Evolutionary conservation across 768 basidiomycete genomes (phyloP), one percentile per base, ranked within the genome.

Genomic region (Lentinula boryana): DNA sequence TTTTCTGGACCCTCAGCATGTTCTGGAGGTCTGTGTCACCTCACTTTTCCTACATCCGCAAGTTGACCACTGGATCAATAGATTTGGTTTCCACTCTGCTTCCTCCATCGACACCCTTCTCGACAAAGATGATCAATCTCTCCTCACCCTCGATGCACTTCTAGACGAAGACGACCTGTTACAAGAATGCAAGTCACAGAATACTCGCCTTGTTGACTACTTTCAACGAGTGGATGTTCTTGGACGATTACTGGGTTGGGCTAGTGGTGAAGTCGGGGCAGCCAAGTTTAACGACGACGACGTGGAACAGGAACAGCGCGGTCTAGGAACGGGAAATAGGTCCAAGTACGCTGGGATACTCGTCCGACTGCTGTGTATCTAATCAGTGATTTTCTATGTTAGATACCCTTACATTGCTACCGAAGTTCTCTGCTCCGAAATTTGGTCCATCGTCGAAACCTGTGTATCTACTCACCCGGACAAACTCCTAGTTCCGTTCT

Each of bases 111-210:
- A 97, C 83, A 84, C 84, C 68, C 82, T 97, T 62, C 84, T 97
- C 63, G 89, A 93, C 81, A 88, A 92, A 76, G 92, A 94, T 66
- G 90, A 93, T 68, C 87, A 93, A 64, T 82, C 87, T 53, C 84
- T 58, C 57, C 33, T 58, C 18, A 58, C 44, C 33, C 57, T 98
- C 44, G 95, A 97, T 72, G 87, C 91, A 44, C 87, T 98, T 62
- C 81, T 98, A 59, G 93, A 94, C 75, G 93, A 97, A 75, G 89
- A 93, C 69, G 95, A 98, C 71, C 79, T 98, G 49, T 77, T 98
- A 59, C 91, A 92, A 73, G 96, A 98, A 74, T 93, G 94, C 83
- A 98, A 98, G 75, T 81, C 89, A 1, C 91, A 96, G 74, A 98
- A 98, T 69, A 89, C 89, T 43, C 79, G 91, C 61, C 84, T 96